Percentiles rank a stretch among this genome's conserved stretches.
Conservation (phyloP, 192 early-diverging fungal species). For the Glomus cerebriforme region DNA sequence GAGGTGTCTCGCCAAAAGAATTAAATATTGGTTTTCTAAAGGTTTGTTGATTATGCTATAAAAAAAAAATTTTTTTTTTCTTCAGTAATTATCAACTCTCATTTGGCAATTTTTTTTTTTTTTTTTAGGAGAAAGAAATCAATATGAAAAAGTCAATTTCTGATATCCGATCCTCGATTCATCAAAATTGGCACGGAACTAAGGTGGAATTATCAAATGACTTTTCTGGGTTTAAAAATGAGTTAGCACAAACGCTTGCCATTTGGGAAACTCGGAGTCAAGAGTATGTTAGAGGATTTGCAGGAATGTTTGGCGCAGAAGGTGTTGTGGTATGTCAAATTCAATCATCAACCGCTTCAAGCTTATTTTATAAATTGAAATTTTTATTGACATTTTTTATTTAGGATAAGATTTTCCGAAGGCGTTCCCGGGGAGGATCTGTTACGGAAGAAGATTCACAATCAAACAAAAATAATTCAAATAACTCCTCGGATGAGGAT, state of each 20-base stretch:
- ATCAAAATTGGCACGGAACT: constrained; percentile 67
- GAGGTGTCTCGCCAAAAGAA: constrained; percentile 79
- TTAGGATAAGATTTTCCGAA: constrained; percentile 27
- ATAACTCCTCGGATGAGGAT: constrained; percentile 4
- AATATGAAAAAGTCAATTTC: constrained; percentile 75
- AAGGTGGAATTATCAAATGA: constrained; percentile 64
- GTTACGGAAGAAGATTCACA: neutral
- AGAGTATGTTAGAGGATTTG: constrained; percentile 73
- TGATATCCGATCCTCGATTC: constrained; percentile 67
- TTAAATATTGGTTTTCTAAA: constrained; percentile 81
- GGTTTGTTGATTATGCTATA: constrained; percentile 45
- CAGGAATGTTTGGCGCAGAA: constrained; percentile 66
- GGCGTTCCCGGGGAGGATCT: neutral
- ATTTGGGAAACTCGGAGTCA: constrained; percentile 78
- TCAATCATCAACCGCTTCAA: too few species aligned
- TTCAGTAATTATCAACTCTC: neutral
- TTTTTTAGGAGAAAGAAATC: constrained; percentile 70
- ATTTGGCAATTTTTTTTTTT: neutral
- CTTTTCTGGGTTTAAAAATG: constrained; percentile 63
- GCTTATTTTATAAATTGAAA: neutral
- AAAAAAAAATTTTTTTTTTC: neutral
- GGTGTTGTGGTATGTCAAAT: constrained; percentile 44
- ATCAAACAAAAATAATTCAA: neutral
- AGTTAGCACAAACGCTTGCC: constrained; percentile 61
- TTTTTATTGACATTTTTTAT: neutral